Percentiles rank a stretch among this genome's conserved stretches.
phyloP scores from a whole-genome alignment of 2,329 filamentous ascomycete species.

The Knoxdaviesia capensis region DNA sequence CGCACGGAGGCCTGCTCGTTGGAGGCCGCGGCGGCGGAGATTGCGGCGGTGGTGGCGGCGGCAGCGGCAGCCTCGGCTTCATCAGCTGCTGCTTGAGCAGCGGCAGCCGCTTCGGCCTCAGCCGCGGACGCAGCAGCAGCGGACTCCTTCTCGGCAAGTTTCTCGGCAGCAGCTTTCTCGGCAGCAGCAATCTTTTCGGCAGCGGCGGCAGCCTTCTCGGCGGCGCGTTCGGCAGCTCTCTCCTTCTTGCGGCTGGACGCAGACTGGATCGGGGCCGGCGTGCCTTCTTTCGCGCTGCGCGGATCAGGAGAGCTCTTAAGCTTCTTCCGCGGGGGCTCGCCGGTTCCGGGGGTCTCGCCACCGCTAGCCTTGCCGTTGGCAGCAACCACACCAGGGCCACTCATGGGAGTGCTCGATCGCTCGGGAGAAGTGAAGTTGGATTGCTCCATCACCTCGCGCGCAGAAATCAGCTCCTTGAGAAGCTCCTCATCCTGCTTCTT shows the following conservation, averaged over 20 bases:
- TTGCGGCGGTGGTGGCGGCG: no score
- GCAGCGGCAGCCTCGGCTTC: conserved; percentile 1
- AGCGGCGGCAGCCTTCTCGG: conserved; percentile 1
- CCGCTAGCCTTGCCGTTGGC: conserved; percentile 4
- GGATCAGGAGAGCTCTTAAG: conserved; percentile 33
- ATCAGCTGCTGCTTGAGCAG: not conserved
- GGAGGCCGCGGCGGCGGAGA: conserved; percentile 13
- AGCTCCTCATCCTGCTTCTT: conserved; percentile 83
- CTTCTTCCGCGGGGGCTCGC: conserved; percentile 45
- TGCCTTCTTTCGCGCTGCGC: conserved; percentile 17
- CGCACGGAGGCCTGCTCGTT: conserved; percentile 10
- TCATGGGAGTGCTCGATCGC: conserved; percentile 5
- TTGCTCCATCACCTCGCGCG: conserved; percentile 34
- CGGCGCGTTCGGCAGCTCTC: conserved; percentile 1
- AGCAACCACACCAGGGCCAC: conserved; percentile 3
- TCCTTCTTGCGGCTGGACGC: conserved; percentile 21
- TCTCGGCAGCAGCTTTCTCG: conserved; percentile 48
- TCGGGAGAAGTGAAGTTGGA: conserved; percentile 18
- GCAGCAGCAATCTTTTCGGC: conserved; percentile 34
- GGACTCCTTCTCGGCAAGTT: no score
- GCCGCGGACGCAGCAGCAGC: no score
- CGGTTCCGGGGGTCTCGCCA: not conserved
- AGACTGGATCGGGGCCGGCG: conserved; percentile 17
- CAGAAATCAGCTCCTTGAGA: conserved; percentile 47
- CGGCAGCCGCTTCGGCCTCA: not conserved